phyloP scores from a whole-genome alignment of 805 yeast species.

The Ogataea allantospora region DNA sequence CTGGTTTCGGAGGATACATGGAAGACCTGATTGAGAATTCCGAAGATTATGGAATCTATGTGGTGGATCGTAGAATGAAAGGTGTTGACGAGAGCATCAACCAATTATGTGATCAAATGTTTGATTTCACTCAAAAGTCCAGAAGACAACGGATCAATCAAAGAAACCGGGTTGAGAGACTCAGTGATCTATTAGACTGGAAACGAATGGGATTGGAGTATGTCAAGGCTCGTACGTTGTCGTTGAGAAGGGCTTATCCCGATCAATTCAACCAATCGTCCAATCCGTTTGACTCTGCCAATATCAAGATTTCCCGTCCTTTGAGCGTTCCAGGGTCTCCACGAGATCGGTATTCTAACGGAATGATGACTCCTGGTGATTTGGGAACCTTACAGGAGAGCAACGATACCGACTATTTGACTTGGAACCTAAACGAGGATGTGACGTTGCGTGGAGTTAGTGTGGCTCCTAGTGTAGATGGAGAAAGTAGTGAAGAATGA shows the following conservation, averaged over 20 bases:
- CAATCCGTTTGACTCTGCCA: constrained; percentile 37
- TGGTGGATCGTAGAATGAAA: constrained; percentile 91
- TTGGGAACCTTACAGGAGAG: constrained; percentile 95
- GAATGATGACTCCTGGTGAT: constrained; percentile 95
- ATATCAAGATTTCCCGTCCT: constrained; percentile 81
- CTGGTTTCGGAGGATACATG: constrained; percentile 98
- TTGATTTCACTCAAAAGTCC: constrained; percentile 80
- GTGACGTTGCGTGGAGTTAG: constrained; percentile 37
- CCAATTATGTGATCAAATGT: constrained; percentile 87
- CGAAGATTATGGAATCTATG: constrained; percentile 93
- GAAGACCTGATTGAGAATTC: constrained; percentile 95
- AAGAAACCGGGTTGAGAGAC: constrained; percentile 93
- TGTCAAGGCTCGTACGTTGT: constrained; percentile 88
- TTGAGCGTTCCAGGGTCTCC: constrained; percentile 98
- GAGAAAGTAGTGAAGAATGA: constrained; percentile 22
- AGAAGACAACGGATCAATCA: constrained; percentile 97
- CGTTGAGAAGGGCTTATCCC: constrained; percentile 92
- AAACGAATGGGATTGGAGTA: constrained; percentile 97
- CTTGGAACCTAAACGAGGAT: constrained; percentile 46
- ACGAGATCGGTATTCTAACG: constrained; percentile 53
- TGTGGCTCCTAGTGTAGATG: constrained; percentile 37
- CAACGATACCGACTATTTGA: constrained; percentile 77
- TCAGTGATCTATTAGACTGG: constrained; percentile 94
- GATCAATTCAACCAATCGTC: constrained; percentile 58
- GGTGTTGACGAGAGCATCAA: constrained; percentile 90